phyloP scores from a whole-genome alignment of 2,329 filamentous ascomycete genomes.

The Lachnum nothofagi region DNA sequence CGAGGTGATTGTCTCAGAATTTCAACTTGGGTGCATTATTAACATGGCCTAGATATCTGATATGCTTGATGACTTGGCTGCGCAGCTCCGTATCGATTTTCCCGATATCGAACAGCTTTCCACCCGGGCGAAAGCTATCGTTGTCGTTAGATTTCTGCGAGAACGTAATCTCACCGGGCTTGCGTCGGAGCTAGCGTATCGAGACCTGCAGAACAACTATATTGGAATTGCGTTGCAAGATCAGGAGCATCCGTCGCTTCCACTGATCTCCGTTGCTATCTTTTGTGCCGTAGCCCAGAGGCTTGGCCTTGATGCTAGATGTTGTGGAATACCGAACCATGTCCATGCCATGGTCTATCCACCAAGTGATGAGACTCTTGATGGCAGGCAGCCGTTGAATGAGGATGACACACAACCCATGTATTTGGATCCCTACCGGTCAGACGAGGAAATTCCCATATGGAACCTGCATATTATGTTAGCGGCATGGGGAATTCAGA shows the following conservation, averaged over 20 bases:
- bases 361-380: slow-evolving; percentile 53
- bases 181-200: slow-evolving; percentile 61
- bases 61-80: slow-evolving; percentile 61
- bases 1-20: slow-evolving; percentile 43
- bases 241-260: slow-evolving; percentile 70
- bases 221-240: slow-evolving; percentile 75
- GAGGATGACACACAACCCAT: slow-evolving; percentile 51
- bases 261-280: slow-evolving; percentile 80
- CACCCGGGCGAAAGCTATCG: slow-evolving; percentile 62
- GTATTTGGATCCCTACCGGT: slow-evolving; percentile 79
- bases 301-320: slow-evolving; percentile 69
- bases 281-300: slow-evolving; percentile 74
- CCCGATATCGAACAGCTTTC: slow-evolving; percentile 51
- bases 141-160: slow-evolving; percentile 65
- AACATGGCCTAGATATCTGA: slow-evolving; percentile 46
- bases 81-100: slow-evolving; percentile 48
- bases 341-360: slow-evolving; percentile 75
- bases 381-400: slow-evolving; percentile 40
- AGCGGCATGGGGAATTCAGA: slow-evolving; percentile 39
- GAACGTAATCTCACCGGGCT: slow-evolving; percentile 65
- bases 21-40: slow-evolving; percentile 6
- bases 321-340: slow-evolving; percentile 78
- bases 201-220: slow-evolving; percentile 79
- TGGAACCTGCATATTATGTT: slow-evolving; percentile 56
- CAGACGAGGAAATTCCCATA: slow-evolving; percentile 59